phyloP scores from a whole-genome alignment of 257 asterid genomes.

The Rhazya stricta region DNA sequence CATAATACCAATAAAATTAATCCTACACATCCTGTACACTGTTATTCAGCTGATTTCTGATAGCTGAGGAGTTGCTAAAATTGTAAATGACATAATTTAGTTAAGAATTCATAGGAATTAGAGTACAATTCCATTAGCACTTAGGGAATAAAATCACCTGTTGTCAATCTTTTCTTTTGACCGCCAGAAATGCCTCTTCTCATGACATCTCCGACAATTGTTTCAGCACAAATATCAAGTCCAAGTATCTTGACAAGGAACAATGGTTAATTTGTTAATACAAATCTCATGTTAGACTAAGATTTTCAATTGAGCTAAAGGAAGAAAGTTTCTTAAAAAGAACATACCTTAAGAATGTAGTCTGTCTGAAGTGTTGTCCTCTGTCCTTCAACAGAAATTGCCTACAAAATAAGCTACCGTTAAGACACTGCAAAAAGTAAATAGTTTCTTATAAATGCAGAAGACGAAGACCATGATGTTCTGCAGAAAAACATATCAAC shows the following conservation, averaged over 20 bases:
- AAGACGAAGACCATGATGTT: neutral
- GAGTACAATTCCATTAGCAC: neutral
- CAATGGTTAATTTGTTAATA: neutral
- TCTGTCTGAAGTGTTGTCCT: slow-evolving; percentile 45
- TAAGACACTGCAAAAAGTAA: neutral
- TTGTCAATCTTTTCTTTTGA: slow-evolving; percentile 52
- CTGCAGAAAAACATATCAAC: neutral
- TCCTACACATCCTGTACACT: neutral
- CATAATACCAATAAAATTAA: neutral
- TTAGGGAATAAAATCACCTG: slow-evolving; percentile 22
- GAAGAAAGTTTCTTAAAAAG: neutral
- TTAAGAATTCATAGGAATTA: neutral
- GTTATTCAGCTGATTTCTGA: neutral
- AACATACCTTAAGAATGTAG: slow-evolving; percentile 45
- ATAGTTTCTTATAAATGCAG: neutral
- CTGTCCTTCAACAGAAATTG: slow-evolving; percentile 47
- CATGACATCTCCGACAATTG: slow-evolving; percentile 41
- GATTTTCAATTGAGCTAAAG: neutral
- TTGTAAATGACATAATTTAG: neutral
- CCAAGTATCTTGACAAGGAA: slow-evolving; percentile 33
- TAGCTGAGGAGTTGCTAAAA: neutral
- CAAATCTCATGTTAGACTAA: neutral
- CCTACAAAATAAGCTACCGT: slow-evolving; percentile 27
- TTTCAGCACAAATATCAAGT: slow-evolving; percentile 48
- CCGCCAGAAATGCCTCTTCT: slow-evolving; percentile 54